Evolutionary conservation across 129 eudicot species (phyloP).

Genomic region (Lactuca sativa): DNA sequence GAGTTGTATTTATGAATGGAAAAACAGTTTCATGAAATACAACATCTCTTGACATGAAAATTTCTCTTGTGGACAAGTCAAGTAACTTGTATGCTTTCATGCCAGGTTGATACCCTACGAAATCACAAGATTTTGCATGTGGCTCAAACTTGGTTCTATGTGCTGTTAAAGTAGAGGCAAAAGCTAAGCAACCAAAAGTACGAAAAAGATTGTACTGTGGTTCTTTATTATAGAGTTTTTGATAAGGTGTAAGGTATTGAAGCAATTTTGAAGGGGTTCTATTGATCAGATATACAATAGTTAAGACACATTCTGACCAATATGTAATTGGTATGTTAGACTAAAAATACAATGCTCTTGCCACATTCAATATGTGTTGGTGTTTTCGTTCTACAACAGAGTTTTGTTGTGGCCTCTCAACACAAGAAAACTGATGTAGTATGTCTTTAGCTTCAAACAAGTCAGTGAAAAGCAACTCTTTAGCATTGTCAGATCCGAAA

Average conservation of each 20-base stretch:
- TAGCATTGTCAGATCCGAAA: neutral
- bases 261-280: neutral
- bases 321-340: neutral
- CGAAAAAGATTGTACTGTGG: neutral
- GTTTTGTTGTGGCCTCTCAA: neutral
- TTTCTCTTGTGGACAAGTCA: neutral
- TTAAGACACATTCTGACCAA: neutral
- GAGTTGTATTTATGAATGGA: neutral
- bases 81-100: conserved; percentile 6
- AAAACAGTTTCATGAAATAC: conserved; percentile 5
- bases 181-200: neutral
- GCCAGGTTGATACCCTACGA: conserved; percentile 5
- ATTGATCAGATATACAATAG: neutral
- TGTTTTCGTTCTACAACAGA: neutral
- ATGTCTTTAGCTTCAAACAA: neutral
- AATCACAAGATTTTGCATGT: neutral
- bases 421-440: neutral
- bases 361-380: neutral
- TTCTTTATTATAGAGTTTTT: neutral
- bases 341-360: neutral
- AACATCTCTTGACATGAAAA: neutral
- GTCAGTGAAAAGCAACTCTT: neutral
- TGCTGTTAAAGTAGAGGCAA: neutral
- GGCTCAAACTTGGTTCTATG: neutral
- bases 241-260: neutral